phyloP scores from a whole-genome alignment of 2,329 filamentous ascomycete genomes.

The Penicillium janthinellum region DNA sequence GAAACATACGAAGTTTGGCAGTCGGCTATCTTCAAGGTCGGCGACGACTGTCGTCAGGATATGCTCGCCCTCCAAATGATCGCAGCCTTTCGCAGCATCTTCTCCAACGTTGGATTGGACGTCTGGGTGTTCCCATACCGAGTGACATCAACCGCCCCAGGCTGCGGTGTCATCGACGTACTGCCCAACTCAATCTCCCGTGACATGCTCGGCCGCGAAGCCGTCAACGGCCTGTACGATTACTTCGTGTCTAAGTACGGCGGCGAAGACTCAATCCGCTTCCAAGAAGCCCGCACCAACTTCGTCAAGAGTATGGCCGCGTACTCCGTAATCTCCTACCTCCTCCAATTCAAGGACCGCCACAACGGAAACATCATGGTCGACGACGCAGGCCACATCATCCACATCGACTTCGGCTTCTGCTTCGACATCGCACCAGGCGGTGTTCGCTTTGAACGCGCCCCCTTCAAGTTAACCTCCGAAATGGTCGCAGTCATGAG shows the following conservation, averaged over 20 bases:
- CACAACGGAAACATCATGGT: constrained; percentile 99
- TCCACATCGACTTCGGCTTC: constrained; percentile 99
- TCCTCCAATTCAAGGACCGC: constrained; percentile 97
- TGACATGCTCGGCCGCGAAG: constrained; percentile 97
- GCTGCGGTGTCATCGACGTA: constrained; percentile 97
- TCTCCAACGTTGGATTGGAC: constrained; percentile 90
- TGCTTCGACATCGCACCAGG: constrained; percentile 98
- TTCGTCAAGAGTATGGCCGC: constrained; percentile 99
- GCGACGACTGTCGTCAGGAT: constrained; percentile 96
- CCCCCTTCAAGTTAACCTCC: constrained; percentile 94
- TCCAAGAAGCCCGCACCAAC: constrained; percentile 92
- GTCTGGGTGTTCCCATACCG: constrained; percentile 97
- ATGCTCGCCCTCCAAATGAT: constrained; percentile 97
- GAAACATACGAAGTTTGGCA: constrained; percentile 94
- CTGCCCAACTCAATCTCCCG: constrained; percentile 96
- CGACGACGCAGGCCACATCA: constrained; percentile 92
- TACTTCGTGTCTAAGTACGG: constrained; percentile 98
- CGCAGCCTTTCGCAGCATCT: constrained; percentile 94
- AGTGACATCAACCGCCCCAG: constrained; percentile 94
- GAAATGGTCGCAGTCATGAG: constrained; percentile 99
- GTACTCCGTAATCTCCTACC: constrained; percentile 94
- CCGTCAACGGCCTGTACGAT: constrained; percentile 96
- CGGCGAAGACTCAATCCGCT: constrained; percentile 89
- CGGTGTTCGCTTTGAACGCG: constrained; percentile 95
- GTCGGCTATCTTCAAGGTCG: constrained; percentile 99